Base-by-base conservation (phyloP, 768 basidiomycete species). In the Pleurotus citrinopileatus region DNA sequence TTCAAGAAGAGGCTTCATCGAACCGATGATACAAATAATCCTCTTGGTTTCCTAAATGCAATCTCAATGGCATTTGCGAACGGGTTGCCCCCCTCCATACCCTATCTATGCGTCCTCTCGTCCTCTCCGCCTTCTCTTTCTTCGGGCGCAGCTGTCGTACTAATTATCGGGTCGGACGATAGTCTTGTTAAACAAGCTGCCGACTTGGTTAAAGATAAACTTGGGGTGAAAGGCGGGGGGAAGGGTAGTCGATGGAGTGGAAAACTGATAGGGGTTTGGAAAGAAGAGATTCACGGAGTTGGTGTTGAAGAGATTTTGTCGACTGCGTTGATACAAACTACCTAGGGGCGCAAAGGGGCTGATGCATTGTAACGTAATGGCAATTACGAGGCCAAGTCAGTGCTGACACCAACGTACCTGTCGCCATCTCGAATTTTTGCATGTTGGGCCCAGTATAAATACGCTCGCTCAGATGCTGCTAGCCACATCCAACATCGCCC, bases 211-310 rank as follows among this genome's bases (percentile, higher is more conserved):
- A 89, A 82, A 65, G 63, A 68, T 3, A 82, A 77, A 58, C 70
- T 87, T 25, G 73, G 73, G 7, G 74, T 87, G 43, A 92, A 86
- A 70, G 91, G 91, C 5, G 91, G 91, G 9, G 89, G 90, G 3
- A 90, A 87, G 62, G 89, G 87, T 1, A 59, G 71, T 15, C 80
- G 78, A 60, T 91, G 89, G 86, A 90, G 89, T 57, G 89, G 90
- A 8, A 87, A 91, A 65, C 78, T 76, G 53, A 74, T 66, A 5
- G 89, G 89, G 0, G 77, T 83, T 12, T 88, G 86, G 86, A 79
- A 77, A 60, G 73, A 71, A 15, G 67, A 57, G 3, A 74, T 73
- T 55, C 82, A 85, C 58, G 69, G 68, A 22, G 61, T 56, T 7
- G 42, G 59, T 1, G 68, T 82, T 3, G 67, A 73, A 4, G 72